Evolutionary conservation across 2,329 filamentous ascomycete genomes (phyloP), one percentile per base, ranked within the genome.

Genomic region (Bipolaris gigantea): DNA sequence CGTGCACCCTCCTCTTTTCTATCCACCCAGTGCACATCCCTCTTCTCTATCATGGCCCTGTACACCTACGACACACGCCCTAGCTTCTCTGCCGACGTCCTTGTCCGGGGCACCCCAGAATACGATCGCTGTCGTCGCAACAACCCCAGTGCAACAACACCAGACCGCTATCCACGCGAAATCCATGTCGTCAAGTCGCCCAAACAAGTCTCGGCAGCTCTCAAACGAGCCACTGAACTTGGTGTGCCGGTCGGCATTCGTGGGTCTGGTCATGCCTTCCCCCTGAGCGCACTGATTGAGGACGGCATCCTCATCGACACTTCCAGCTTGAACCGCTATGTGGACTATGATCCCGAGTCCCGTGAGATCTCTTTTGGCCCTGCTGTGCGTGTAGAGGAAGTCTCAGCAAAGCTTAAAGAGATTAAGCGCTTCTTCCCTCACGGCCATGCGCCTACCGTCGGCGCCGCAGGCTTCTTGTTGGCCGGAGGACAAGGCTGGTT

Each of bases 401-500:
- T 58, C 15, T 19, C 46, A 18, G 27, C 30, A 15, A 35, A 43
- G 48, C 36, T 62, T 18, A n/a, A 11, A 10, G 21, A 42, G 5
- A 13, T 59, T 9, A 47, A 51, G 13, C 56, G 62, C 4, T 65
- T 68, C 47, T 67, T 66, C 33, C 65, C 65, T 5, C 51, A 55
- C 27, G 65, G 65, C 10, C 67, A 70, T 50, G 48, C 62, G 10
- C 66, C 62, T 5, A 59, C 57, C n/a, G 67, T 70, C 23, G 67
- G 47, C 5, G 40, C 52, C 10, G 66, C 63, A 25, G 67, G 67
- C 11, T 70, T 70, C 52, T 39, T 57, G 18, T 54, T 67, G n/a
- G 66, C 65, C 19, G 67, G 67, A 10, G 67, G 67, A 5, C 66
- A 70, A 49, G 67, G 67, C 13, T 63, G 53, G 51, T 69, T 70